These are phyloP conservation scores for Phytophthora syringae DNA, from an alignment of 352 stramenopile species.

Conservation along the genomic window DNA sequence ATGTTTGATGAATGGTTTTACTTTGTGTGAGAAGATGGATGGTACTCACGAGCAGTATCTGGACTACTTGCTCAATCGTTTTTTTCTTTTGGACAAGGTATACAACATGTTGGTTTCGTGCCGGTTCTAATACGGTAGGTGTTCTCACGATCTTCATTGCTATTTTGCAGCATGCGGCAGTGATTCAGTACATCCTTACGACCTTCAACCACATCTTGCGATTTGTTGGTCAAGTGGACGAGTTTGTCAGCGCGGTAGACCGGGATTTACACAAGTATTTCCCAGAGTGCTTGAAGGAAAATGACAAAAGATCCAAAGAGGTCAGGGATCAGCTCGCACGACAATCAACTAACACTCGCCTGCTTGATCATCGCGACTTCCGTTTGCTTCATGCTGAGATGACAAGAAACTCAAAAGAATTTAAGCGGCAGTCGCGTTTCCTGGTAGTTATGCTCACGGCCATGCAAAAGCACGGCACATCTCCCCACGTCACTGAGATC, in stretches of 20 bases:
- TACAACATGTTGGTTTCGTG: neutral
- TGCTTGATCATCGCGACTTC: conserved; percentile 35
- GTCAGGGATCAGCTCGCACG: neutral
- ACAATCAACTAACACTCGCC: conserved; percentile 2
- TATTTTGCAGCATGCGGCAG: conserved; percentile 51
- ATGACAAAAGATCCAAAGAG: neutral
- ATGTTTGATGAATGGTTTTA: neutral
- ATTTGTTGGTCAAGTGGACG: conserved; percentile 62
- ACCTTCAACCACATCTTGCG: conserved; percentile 80
- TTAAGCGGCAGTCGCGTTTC: conserved; percentile 70
- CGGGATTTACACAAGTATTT: conserved; percentile 53
- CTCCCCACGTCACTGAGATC: conserved; percentile 71
- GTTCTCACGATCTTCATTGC: conserved; percentile 1
- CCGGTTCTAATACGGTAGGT: neutral
- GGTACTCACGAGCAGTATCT: conserved; percentile 65
- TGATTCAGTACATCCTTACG: conserved; percentile 75
- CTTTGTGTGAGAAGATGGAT: conserved; percentile 53
- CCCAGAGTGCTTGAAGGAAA: conserved; percentile 8
- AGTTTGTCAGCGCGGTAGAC: conserved; percentile 56
- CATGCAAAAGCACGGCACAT: conserved; percentile 78
- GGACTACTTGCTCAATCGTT: conserved; percentile 65
- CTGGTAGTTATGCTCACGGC: conserved; percentile 75
- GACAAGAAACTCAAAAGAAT: conserved; percentile 51
- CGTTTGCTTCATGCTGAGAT: conserved; percentile 42
- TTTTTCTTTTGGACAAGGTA: conserved; percentile 84